phyloP scores from a whole-genome alignment of 2,329 filamentous ascomycete genomes.

The Lachnellula hyalina region DNA sequence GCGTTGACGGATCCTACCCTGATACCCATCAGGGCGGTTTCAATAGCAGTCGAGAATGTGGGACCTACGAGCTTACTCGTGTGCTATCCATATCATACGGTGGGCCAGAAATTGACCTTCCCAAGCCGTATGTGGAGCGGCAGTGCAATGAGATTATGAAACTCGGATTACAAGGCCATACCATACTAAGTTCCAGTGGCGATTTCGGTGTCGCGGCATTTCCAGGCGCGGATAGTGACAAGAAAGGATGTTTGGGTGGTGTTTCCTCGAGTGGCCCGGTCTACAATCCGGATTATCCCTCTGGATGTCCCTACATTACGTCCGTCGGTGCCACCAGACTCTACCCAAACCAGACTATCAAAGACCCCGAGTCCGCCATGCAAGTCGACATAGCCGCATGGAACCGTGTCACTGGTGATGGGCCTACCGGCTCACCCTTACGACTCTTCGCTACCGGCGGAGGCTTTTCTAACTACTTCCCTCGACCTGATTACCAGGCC shows the following conservation, averaged over 20 bases:
- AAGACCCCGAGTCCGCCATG: background rate
- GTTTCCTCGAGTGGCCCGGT: conserved; percentile 43
- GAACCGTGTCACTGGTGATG: conserved; percentile 50
- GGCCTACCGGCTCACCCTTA: conserved; percentile 35
- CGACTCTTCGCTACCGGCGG: conserved; percentile 29
- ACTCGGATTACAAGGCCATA: conserved; percentile 47
- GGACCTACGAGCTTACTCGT: conserved; percentile 40
- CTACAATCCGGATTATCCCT: conserved; percentile 51
- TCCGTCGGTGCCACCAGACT: conserved; percentile 5
- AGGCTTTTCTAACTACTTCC: conserved; percentile 47
- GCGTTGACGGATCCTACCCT: conserved; percentile 7
- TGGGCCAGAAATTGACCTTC: conserved; percentile 52
- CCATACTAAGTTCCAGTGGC: conserved; percentile 46
- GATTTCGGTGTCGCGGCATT: conserved; percentile 39
- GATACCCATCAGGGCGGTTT: conserved; percentile 4
- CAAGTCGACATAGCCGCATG: background rate
- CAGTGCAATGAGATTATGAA: conserved; percentile 50
- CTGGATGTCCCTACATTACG: conserved; percentile 32
- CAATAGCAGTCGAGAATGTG: background rate
- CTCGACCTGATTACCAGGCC: conserved; percentile 40
- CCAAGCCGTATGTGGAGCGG: conserved; percentile 44
- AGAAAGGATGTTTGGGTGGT: conserved; percentile 31
- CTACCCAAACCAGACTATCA: background rate
- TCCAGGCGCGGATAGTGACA: conserved; percentile 26
- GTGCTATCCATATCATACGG: conserved; percentile 53